phyloP scores from a whole-genome alignment of 2,329 filamentous ascomycete genomes.

The Fusarium oligoseptatum region DNA sequence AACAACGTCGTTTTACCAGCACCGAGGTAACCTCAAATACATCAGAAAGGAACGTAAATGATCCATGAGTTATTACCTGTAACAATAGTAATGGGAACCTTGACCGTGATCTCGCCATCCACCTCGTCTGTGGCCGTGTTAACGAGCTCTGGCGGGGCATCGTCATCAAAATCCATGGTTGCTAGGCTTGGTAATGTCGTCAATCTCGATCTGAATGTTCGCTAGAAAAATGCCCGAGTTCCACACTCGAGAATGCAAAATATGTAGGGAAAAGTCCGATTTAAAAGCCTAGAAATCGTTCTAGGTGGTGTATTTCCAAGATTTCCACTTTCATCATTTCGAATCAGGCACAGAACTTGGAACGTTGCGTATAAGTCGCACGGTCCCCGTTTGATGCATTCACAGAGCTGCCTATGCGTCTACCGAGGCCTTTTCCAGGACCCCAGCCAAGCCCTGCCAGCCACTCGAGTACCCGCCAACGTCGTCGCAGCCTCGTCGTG shows the following conservation, averaged over 20 bases:
- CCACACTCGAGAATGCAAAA: not conserved
- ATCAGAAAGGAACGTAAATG: conserved; percentile 5
- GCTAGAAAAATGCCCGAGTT: not conserved
- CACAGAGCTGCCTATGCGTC: conserved; percentile 34
- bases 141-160: conserved; percentile 75
- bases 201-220: conserved; percentile 1
- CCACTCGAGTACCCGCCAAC: conserved; percentile 23
- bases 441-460: conserved; percentile 27
- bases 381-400: conserved; percentile 41
- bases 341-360: conserved; percentile 14
- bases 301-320: not conserved
- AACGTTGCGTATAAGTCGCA: conserved; percentile 29
- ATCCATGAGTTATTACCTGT: conserved; percentile 67
- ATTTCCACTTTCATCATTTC: not conserved
- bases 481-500: conserved; percentile 29
- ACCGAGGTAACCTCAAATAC: conserved; percentile 83
- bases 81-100: conserved; percentile 88
- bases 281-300: not conserved
- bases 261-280: not conserved
- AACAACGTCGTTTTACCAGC: conserved; percentile 95
- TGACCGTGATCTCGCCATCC: conserved; percentile 67
- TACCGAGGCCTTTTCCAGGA: conserved; percentile 30
- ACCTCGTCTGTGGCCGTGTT: conserved; percentile 55
- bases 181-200: not conserved
- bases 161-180: conserved; percentile 74